These are phyloP conservation scores for Fusarium sp. DNA, from an alignment of 2,329 filamentous ascomycete species.

Conservation along the genomic window DNA sequence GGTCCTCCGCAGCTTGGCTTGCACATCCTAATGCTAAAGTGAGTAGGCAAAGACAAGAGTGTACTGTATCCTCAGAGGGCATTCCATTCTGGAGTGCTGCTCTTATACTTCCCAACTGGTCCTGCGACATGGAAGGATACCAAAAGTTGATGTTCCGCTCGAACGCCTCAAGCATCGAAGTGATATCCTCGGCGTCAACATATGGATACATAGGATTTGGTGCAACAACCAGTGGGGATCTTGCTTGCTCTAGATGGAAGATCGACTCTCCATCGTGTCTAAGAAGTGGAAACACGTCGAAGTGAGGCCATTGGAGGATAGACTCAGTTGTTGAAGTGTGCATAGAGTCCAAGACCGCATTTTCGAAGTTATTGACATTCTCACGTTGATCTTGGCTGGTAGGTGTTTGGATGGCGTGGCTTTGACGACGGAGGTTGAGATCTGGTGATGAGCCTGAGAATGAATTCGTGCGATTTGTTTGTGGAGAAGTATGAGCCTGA, in stretches of 20 bases:
- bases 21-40: slow-evolving; percentile 64
- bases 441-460: slow-evolving; percentile 45
- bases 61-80: slow-evolving; percentile 54
- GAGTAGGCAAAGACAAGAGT: slow-evolving; percentile 60
- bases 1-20: slow-evolving; percentile 55
- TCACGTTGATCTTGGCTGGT: slow-evolving; percentile 38
- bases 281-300: slow-evolving; percentile 60
- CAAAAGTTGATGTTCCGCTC: slow-evolving; percentile 64
- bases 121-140: slow-evolving; percentile 64
- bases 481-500: slow-evolving; percentile 38
- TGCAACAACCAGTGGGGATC: slow-evolving; percentile 54
- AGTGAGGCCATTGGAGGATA: slow-evolving; percentile 65
- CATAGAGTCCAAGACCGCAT: slow-evolving; percentile 63
- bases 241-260: slow-evolving; percentile 62
- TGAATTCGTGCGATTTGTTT: slow-evolving; percentile 36
- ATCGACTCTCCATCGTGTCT: slow-evolving; percentile 60
- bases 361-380: slow-evolving; percentile 54
- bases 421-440: slow-evolving; percentile 39
- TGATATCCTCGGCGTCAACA: slow-evolving; percentile 57
- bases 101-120: slow-evolving; percentile 54
- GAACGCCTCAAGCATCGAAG: slow-evolving; percentile 59
- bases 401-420: slow-evolving; percentile 45
- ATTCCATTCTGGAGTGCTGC: slow-evolving; percentile 52
- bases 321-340: slow-evolving; percentile 66
- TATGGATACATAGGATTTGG: slow-evolving; percentile 58